Percentiles rank a stretch among this genome's conserved stretches.
Conservation (phyloP, 331 rosid genomes). For the Stylosanthes scabra region DNA sequence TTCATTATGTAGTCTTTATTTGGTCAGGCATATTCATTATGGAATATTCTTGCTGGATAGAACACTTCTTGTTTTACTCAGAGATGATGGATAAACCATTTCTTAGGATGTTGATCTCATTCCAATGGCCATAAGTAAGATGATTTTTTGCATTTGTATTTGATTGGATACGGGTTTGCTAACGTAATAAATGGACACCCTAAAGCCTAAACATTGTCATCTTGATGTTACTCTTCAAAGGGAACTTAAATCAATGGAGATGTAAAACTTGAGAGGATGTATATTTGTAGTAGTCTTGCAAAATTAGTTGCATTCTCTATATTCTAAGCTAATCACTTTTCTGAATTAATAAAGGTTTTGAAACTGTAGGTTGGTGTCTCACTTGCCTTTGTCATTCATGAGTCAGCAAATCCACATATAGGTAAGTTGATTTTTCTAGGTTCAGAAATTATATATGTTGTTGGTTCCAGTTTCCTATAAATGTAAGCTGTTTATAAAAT, state of each 20-base stretch:
- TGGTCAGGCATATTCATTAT: conserved; percentile 10
- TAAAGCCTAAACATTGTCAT: no score
- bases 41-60: conserved; percentile 10
- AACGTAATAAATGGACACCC: no score
- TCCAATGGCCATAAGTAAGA: conserved; percentile 20
- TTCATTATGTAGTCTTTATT: conserved; percentile 7
- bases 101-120: conserved; percentile 29
- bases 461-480: not conserved
- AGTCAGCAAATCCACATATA: conserved; percentile 98
- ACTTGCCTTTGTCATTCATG: conserved; percentile 96
- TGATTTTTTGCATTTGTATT: conserved; percentile 2
- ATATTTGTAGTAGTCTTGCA: conserved; percentile 9
- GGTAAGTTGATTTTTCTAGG: conserved; percentile 61
- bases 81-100: conserved; percentile 15
- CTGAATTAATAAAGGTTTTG: conserved; percentile 32
- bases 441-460: conserved; percentile 23
- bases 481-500: not conserved
- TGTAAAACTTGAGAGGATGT: not conserved
- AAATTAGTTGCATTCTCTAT: conserved; percentile 20
- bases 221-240: no score
- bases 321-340: conserved; percentile 24
- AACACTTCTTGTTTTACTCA: conserved; percentile 16
- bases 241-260: no score
- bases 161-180: no score
- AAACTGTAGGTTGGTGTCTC: conserved; percentile 84